These are phyloP conservation scores for Endotrypanum monterogeii DNA, from an alignment of 208 protist species.

Conservation along the genomic window DNA sequence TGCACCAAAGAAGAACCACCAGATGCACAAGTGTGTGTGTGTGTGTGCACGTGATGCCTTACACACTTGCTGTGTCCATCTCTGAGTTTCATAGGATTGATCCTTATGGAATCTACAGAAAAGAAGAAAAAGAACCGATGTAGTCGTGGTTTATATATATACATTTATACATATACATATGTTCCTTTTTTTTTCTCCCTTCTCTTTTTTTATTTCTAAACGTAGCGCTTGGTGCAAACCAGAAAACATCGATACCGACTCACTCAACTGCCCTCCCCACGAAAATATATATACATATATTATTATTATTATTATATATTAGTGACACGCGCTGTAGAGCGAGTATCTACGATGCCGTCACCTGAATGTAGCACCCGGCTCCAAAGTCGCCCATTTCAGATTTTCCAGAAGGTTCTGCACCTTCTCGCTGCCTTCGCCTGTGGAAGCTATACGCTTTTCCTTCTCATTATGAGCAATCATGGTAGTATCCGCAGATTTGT, in stretches of 20 bases:
- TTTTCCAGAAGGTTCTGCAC: constrained; percentile 45
- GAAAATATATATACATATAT: background rate
- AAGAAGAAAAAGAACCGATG: background rate
- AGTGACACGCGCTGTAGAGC: background rate
- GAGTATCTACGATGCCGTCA: constrained; percentile 8
- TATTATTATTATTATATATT: no score
- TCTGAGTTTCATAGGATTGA: background rate
- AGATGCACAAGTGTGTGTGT: background rate
- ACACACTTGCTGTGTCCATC: background rate
- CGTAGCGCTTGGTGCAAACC: no score
- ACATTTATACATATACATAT: no score
- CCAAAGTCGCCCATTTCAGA: constrained; percentile 33
- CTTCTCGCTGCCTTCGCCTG: constrained; percentile 56
- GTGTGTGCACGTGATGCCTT: background rate
- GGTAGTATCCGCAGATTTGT: constrained; percentile 34
- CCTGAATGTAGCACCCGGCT: constrained; percentile 27
- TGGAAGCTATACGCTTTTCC: constrained; percentile 56
- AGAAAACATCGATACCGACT: no score
- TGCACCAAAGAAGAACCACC: background rate
- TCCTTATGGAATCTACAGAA: no score
- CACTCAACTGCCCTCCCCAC: no score
- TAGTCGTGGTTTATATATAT: no score
- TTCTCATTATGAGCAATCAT: constrained; percentile 43
- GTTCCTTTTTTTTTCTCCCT: no score
- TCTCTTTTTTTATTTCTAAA: no score